A percentile compares a stretch with the other conserved stretches of the same genome.
These are phyloP conservation scores for Exophiala phaeomuriformis DNA, from an alignment of 2,329 filamentous ascomycete species.

Conservation along the genomic window DNA sequence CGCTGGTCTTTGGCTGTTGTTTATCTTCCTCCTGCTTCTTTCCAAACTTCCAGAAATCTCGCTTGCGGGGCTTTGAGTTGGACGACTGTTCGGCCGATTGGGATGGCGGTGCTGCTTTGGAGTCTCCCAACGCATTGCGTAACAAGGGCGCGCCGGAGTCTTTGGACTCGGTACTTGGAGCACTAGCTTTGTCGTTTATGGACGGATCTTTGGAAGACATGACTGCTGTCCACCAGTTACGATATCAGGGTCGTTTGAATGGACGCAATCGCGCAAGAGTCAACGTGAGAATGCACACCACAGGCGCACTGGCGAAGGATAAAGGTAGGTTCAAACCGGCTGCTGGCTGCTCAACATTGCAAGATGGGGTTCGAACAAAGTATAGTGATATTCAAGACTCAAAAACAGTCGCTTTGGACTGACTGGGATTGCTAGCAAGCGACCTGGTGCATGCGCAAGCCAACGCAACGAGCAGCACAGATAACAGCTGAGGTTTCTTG, in stretches of 20 bases:
- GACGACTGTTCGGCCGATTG: slow-evolving; percentile 7
- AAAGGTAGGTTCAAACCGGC: not conserved
- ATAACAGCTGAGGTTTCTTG: not conserved
- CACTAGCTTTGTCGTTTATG: slow-evolving; percentile 15
- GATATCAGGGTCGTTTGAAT: not conserved
- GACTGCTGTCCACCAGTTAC: not conserved
- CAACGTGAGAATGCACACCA: not conserved
- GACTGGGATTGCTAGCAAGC: not conserved
- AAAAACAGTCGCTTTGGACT: not conserved
- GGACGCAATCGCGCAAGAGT: not conserved
- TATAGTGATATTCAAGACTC: not conserved
- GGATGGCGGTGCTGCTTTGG: not conserved
- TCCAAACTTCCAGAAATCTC: slow-evolving; percentile 54
- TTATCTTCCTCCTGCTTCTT: slow-evolving; percentile 50
- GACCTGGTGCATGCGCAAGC: not conserved
- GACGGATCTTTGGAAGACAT: slow-evolving; percentile 17
- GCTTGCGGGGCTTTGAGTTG: slow-evolving; percentile 44
- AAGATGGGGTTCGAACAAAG: not conserved
- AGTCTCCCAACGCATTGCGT: slow-evolving; percentile 2
- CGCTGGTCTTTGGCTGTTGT: slow-evolving; percentile 31
- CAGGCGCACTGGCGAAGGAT: not conserved
- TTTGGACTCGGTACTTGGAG: slow-evolving; percentile 23
- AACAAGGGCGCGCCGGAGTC: slow-evolving; percentile 21
- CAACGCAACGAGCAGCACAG: not conserved
- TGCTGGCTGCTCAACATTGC: not conserved